These are phyloP conservation scores for Auxenochlorella pyrenoidosa DNA, from an alignment of 139 green algal species.

Conservation along the genomic window DNA sequence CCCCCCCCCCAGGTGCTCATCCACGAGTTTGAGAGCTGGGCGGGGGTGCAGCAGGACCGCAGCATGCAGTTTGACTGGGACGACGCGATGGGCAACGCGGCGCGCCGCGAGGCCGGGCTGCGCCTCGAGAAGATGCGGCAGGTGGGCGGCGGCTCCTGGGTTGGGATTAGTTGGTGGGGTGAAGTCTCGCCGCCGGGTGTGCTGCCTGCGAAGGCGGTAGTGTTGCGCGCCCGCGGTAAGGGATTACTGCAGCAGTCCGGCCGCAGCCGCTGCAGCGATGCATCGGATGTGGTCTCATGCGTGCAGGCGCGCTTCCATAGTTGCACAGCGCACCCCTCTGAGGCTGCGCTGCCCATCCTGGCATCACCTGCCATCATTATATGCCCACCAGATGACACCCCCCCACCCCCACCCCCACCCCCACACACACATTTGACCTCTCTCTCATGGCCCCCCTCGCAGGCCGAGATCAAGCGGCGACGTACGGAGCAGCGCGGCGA, in stretches of 20 bases:
- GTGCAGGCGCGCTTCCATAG: too few species aligned
- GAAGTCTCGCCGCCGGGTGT: too few species aligned
- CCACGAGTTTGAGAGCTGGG: conserved; percentile 78
- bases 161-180: neutral
- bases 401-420: too few species aligned
- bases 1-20: conserved; percentile 57
- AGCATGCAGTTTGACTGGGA: conserved; percentile 83
- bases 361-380: too few species aligned
- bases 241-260: neutral
- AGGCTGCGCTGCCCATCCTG: too few species aligned
- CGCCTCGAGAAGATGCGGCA: conserved; percentile 68
- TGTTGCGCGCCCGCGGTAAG: too few species aligned
- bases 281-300: too few species aligned
- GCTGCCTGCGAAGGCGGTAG: neutral
- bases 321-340: too few species aligned
- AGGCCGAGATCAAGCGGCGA: conserved; percentile 47
- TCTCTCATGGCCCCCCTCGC: neutral
- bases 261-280: too few species aligned
- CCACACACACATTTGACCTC: too few species aligned
- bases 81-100: conserved; percentile 68
- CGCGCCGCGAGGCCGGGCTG: conserved; percentile 71
- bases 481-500: conserved; percentile 12
- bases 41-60: conserved; percentile 65
- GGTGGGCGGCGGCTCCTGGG: neutral
- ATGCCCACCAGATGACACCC: too few species aligned